A percentile compares a stretch with the other conserved stretches of the same genome.
Evolutionary conservation across 73 alveolate genomes (phyloP).

Genomic region (Uronychia setigera): DNA sequence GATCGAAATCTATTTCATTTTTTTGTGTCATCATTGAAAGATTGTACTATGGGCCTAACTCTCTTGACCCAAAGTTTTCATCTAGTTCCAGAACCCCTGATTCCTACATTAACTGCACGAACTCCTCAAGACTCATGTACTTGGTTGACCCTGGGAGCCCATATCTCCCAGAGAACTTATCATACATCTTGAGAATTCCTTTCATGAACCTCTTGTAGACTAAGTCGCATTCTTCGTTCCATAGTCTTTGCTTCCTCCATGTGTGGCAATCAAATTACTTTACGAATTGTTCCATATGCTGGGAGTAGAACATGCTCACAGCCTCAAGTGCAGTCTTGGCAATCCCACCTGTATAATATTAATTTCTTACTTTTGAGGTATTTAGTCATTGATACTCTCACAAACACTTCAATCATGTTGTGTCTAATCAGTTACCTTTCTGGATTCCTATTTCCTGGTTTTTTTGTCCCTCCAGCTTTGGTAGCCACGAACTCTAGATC

Average conservation of each 20-base stretch:
- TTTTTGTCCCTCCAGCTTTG: constrained; percentile 54
- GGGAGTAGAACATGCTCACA: constrained; percentile 13
- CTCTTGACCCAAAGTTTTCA: constrained; percentile 73
- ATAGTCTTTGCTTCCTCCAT: constrained; percentile 48
- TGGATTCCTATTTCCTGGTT: constrained; percentile 60
- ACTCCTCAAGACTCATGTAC: constrained; percentile 79
- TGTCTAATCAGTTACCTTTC: constrained; percentile 68
- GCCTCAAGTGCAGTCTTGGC: constrained; percentile 45
- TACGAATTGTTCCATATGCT: constrained; percentile 27
- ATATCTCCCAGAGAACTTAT: constrained; percentile 63
- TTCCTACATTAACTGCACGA: constrained; percentile 57
- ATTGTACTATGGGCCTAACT: constrained; percentile 58
- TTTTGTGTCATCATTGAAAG: constrained; percentile 82
- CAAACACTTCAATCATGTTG: constrained; percentile 76
- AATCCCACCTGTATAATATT: constrained; percentile 17
- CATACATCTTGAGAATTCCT: constrained; percentile 26
- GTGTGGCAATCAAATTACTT: constrained; percentile 33
- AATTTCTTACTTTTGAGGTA: constrained; percentile 33
- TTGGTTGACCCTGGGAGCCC: constrained; percentile 86
- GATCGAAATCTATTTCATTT: constrained; percentile 71
- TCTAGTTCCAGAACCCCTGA: constrained; percentile 67
- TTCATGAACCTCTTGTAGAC: constrained; percentile 25
- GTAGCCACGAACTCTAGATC: constrained; percentile 66
- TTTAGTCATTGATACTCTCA: constrained; percentile 61
- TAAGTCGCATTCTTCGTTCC: constrained; percentile 66